Base-by-base conservation (phyloP, 805 yeast species). In the Lachancea sp. region DNA sequence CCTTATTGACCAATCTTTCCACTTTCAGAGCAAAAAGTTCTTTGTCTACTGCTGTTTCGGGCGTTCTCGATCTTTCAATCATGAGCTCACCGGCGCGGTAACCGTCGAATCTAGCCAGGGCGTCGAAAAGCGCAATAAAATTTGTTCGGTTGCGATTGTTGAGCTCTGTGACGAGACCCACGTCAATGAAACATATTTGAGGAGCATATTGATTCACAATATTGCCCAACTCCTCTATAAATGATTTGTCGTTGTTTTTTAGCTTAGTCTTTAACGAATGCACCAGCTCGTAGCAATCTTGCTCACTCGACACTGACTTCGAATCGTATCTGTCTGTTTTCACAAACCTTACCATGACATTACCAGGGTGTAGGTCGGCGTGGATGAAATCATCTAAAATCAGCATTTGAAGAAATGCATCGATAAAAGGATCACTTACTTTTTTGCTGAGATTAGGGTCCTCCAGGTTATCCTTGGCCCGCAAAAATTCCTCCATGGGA, bases 331-430 rank as follows among this genome's bases (percentile, higher is more conserved):
- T 61, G 45, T 65, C 60, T 2, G 65, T 71, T 49, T 77, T 77
- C 50, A 80, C 71, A 52, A 84, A 79, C 35, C 86, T 65, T 7
- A 86, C 75, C 69, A 88, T 76, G 55, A 92, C 85, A 60, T 92
- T 92, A 3, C 99, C 99, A 0, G 98, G 97, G 51, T 92, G 99
- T 44, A 92, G 69, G 64, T 92, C 99, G 0, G 97, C 90, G 60
- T 92, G 99, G 32, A 89, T 86, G 61, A 92, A 92, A 60, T 92
- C 89, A 64, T 92, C 95, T 40, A 90, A 63, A 38, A 92, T 82
- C 46, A 92, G 69, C 99, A 92, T 92, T 53, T 88, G 83, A 47
- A 92, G 68, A 52, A 92, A 92, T 3, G 97, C 84, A 58, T 92
- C 95, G 18, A 92, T 75, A 7, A 95, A 84, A 46, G 83, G 82